These are phyloP conservation scores for Elsinoe necatrix DNA, from an alignment of 2,329 filamentous ascomycete species.

Conservation along the genomic window DNA sequence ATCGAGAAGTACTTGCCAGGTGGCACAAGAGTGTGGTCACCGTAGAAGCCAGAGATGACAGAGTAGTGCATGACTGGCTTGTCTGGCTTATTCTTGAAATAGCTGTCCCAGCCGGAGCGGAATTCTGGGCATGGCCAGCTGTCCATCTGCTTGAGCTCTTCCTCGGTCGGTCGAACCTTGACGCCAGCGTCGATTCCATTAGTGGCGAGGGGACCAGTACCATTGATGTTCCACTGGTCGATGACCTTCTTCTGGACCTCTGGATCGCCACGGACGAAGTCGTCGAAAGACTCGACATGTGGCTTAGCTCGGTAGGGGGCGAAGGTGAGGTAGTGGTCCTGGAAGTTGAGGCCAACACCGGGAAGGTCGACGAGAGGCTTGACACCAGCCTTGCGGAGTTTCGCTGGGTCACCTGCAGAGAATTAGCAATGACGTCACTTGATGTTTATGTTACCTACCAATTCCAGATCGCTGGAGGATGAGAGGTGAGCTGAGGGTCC, in stretches of 20 bases:
- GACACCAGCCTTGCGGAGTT: constrained; percentile 59
- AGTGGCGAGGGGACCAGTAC: constrained; percentile 67
- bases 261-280: constrained; percentile 66
- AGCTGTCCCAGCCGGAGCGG: constrained; percentile 65
- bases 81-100: constrained; percentile 77
- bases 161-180: constrained; percentile 62
- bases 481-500: constrained; percentile 63
- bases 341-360: constrained; percentile 67
- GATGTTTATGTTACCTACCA: constrained; percentile 26
- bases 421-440: not conserved
- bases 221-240: constrained; percentile 70
- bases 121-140: constrained; percentile 69
- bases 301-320: constrained; percentile 64
- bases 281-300: constrained; percentile 68
- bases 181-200: constrained; percentile 75
- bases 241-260: constrained; percentile 65
- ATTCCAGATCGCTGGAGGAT: constrained; percentile 70
- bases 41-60: constrained; percentile 55
- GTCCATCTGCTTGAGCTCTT: constrained; percentile 61
- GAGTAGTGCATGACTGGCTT: constrained; percentile 84
- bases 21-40: constrained; percentile 45
- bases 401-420: constrained; percentile 51
- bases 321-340: constrained; percentile 68
- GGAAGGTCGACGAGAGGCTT: constrained; percentile 63
- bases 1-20: constrained; percentile 75